Evolutionary conservation across 2,329 filamentous ascomycete species (phyloP).

Genomic region (Paecilomyces sp.): DNA sequence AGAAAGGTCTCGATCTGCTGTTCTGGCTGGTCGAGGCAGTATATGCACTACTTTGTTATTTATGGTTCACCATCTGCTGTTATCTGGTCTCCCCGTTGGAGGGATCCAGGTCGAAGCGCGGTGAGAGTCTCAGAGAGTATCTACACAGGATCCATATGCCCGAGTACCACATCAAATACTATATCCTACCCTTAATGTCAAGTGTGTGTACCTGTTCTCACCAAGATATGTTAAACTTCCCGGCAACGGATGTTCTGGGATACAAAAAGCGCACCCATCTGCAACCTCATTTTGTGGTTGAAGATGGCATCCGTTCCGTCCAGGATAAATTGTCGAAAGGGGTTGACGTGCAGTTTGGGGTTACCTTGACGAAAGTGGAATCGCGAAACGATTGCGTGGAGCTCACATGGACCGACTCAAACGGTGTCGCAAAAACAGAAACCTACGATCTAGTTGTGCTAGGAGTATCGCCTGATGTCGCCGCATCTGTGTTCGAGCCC

Average conservation of each 20-base stretch:
- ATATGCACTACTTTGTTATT: constrained; percentile 43
- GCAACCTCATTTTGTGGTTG: constrained; percentile 13
- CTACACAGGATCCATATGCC: constrained; percentile 45
- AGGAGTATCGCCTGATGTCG: constrained; percentile 50
- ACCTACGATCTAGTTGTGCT: constrained; percentile 48
- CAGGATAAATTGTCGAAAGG: constrained; percentile 9
- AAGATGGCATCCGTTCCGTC: constrained; percentile 11
- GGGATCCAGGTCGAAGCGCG: constrained; percentile 5
- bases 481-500: constrained; percentile 42
- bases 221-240: constrained; percentile 13
- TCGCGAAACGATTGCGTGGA: constrained; percentile 3
- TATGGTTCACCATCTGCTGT: constrained; percentile 49
- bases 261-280: constrained; percentile 14
- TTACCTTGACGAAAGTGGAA: constrained; percentile 6
- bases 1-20: constrained; percentile 22
- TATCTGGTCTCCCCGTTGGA: constrained; percentile 38
- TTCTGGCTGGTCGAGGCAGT: constrained; percentile 38
- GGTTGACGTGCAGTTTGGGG: constrained; percentile 6
- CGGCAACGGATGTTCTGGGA: constrained; percentile 12
- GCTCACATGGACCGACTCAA: not conserved
- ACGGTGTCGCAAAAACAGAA: constrained; percentile 16
- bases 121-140: constrained; percentile 46
- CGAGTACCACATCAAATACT: constrained; percentile 39
- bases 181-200: constrained; percentile 50
- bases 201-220: constrained; percentile 33